phyloP scores from a whole-genome alignment of 2,329 filamentous ascomycete genomes.

The Fusarium duplospermum region DNA sequence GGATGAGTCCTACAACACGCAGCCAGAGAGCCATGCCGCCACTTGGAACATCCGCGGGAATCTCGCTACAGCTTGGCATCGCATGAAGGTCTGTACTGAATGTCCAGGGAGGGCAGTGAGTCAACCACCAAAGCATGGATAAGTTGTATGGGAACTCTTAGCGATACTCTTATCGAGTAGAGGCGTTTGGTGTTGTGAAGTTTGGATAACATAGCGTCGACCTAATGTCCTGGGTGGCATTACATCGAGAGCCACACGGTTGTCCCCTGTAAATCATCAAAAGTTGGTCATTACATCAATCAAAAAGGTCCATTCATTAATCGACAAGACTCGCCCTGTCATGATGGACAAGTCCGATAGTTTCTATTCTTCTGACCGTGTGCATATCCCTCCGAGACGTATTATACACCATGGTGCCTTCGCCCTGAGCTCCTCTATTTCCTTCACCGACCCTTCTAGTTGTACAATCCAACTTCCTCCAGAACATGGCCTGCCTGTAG shows the following conservation, averaged over 20 bases:
- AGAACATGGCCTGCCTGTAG: background rate
- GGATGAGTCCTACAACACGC: conserved; percentile 74
- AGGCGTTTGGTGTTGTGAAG: background rate
- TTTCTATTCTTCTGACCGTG: conserved; percentile 35
- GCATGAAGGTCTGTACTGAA: conserved; percentile 57
- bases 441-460: conserved; percentile 34
- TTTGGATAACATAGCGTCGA: background rate
- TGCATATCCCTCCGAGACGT: conserved; percentile 30
- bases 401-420: conserved; percentile 31
- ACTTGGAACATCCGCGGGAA: conserved; percentile 75
- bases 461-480: conserved; percentile 37
- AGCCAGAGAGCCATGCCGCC: conserved; percentile 69
- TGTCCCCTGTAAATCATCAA: background rate
- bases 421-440: conserved; percentile 26
- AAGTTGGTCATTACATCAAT: background rate
- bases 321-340: background rate
- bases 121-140: background rate
- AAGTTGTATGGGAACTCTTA: background rate
- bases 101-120: conserved; percentile 31
- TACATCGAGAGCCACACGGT: background rate
- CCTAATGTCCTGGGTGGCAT: background rate
- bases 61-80: conserved; percentile 75
- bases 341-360: background rate
- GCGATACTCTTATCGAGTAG: background rate
- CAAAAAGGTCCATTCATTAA: background rate